Percentiles rank a stretch among this genome's conserved stretches.
phyloP scores from a whole-genome alignment of 257 asterid species.

The Cinchona pubescens region DNA sequence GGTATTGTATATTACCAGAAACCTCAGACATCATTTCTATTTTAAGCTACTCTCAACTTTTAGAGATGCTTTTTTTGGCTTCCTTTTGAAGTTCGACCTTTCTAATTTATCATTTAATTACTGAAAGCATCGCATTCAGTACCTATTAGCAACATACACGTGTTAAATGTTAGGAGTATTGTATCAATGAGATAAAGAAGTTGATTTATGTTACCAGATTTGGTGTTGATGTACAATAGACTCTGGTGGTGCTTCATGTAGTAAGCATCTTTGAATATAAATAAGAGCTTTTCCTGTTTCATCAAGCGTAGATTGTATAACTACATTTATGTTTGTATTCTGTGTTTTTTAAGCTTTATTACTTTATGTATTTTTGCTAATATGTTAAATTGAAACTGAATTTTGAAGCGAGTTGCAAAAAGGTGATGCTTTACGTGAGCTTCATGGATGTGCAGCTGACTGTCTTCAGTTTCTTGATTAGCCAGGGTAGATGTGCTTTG shows the following conservation, averaged over 20 bases:
- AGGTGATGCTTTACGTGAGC: neutral
- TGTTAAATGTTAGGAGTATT: neutral
- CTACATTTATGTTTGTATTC: neutral
- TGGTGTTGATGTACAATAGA: neutral
- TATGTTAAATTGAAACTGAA: neutral
- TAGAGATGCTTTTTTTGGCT: neutral
- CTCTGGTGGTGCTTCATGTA: conserved; percentile 4
- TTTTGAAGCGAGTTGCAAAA: neutral
- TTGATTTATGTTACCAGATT: neutral
- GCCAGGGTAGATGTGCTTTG: neutral
- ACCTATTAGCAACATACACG: neutral
- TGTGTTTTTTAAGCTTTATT: neutral
- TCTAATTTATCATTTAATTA: conserved; percentile 1
- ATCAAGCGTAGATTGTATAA: neutral
- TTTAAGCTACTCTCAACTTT: neutral
- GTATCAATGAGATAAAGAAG: neutral
- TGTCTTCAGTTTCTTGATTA: neutral
- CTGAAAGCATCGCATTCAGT: neutral
- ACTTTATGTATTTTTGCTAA: neutral
- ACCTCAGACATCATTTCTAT: neutral
- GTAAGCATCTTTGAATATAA: conserved; percentile 1
- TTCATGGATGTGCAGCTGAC: neutral
- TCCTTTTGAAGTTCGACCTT: neutral
- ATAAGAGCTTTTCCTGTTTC: conserved; percentile 1
- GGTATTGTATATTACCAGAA: conserved; percentile 4